phyloP scores from a whole-genome alignment of 2,329 filamentous ascomycete genomes.

The Aspergillus sp. region DNA sequence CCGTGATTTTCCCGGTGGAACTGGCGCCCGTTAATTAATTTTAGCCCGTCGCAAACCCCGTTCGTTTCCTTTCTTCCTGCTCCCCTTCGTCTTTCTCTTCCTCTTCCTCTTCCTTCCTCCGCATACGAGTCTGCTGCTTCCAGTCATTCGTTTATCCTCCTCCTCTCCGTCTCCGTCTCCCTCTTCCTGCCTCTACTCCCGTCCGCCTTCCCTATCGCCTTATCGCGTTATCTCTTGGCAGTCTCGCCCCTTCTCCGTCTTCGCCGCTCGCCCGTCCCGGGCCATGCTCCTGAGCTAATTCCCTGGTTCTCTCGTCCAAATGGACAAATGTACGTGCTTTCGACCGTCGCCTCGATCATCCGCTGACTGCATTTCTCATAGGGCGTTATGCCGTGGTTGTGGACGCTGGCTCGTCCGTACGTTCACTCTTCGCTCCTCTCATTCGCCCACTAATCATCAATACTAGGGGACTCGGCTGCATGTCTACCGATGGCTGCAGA shows the following conservation, averaged over 20 bases:
- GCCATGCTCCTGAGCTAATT: constrained; percentile 5
- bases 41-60: background rate
- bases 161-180: background rate
- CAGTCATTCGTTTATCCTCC: background rate
- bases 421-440: constrained; percentile 12
- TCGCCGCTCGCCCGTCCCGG: constrained; percentile 11
- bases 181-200: background rate
- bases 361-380: constrained; percentile 13
- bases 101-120: background rate
- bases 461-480: constrained; percentile 76
- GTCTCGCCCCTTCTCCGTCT: constrained; percentile 13
- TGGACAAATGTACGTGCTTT: constrained; percentile 33
- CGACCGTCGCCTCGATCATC: constrained; percentile 1
- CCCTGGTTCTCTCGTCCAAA: constrained; percentile 18
- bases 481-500: constrained; percentile 87
- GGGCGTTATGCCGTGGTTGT: constrained; percentile 84
- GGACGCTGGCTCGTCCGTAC: constrained; percentile 85
- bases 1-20: no score
- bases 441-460: constrained; percentile 5
- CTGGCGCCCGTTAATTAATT: no score
- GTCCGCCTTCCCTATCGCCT: background rate
- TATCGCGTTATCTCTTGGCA: background rate
- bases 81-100: background rate
- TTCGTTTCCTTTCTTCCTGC: background rate
- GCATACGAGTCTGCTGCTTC: background rate